phyloP scores from a whole-genome alignment of 2,329 filamentous ascomycete species.

The Botryosphaeria agaves region DNA sequence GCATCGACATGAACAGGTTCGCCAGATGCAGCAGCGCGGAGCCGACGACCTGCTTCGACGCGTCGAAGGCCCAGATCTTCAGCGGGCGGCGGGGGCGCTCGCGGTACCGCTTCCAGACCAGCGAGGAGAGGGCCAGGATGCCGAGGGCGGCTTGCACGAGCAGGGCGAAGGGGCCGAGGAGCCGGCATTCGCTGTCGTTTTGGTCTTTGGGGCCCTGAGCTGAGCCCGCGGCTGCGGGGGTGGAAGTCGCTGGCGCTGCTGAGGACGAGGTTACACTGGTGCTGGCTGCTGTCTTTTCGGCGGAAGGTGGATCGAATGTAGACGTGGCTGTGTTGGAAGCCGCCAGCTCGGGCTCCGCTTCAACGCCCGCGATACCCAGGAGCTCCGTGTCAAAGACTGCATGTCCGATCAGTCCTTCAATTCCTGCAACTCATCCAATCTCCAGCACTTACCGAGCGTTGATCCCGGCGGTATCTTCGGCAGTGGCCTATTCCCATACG shows the following conservation, averaged over 20 bases:
- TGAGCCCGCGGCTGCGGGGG: constrained; percentile 2
- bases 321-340: too few species aligned
- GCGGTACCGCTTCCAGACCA: constrained; percentile 86
- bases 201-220: constrained; percentile 5
- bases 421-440: constrained; percentile 1
- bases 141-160: constrained; percentile 80
- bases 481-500: constrained; percentile 58
- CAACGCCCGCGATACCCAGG: constrained; percentile 61
- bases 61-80: constrained; percentile 97
- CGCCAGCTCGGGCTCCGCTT: too few species aligned
- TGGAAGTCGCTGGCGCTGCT: constrained; percentile 3
- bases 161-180: constrained; percentile 82
- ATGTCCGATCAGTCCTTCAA: too few species aligned
- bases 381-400: constrained; percentile 84
- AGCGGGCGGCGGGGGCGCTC: constrained; percentile 82
- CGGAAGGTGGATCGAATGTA: too few species aligned
- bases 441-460: constrained; percentile 51
- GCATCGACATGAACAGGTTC: constrained; percentile 92
- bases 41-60: constrained; percentile 91
- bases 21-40: constrained; percentile 80
- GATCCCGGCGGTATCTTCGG: constrained; percentile 59
- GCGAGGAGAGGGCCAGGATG: constrained; percentile 60
- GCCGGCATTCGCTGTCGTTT: constrained; percentile 54
- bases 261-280: constrained; percentile 1
- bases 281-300: constrained; percentile 3